Evolutionary conservation across 2,329 filamentous ascomycete genomes (phyloP), one percentile per base, ranked within the genome.

Genomic region (Trichoderma sp.): DNA sequence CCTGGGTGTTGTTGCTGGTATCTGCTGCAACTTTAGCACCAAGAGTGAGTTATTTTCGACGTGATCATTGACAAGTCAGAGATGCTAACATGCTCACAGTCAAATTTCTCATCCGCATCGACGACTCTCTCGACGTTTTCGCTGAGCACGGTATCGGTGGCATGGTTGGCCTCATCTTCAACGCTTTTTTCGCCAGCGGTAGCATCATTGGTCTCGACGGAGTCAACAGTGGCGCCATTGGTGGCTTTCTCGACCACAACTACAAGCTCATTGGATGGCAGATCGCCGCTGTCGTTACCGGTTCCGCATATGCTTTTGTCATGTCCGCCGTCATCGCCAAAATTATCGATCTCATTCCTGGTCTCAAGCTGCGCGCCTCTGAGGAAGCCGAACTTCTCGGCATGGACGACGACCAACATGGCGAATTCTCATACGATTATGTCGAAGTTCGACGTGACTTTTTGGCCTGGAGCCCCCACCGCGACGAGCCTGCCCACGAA

Each of bases 381-480:
- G 91, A 94, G 76, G 91, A 94, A 80, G 92, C 92, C 29, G 92
- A 96, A 81, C 88, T 95, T 14, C 88, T 95, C 68, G 92, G 92
- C 74, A 94, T 95, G 91, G 92, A 96, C 76, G 92, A 95, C 77
- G 92, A 95, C 81, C 92, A 96, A 82, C 91, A 95, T 74, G 92
- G 92, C 80, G 92, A 96, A 81, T 96, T 95, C 78, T 92, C 92
- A 14, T 95, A 95, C 84, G 92, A 96, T 79, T 96, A 95, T 79
- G 92, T 96, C 73, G 92, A 96, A 85, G 92, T 95, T 70, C 91
- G 92, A 77, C 89, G 92, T 76, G 92, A 96, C 81, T 96, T 94
- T 84, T 88, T 96, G 49, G 92, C 92, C 70, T 96, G 92, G 92
- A 94, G 91, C 35, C 92, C 92, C 0, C 89, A 91, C 40, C 90